Evolutionary conservation across 202 grass and related monocot species (phyloP).

Genomic region (Dendrocalamus latiflorus): DNA sequence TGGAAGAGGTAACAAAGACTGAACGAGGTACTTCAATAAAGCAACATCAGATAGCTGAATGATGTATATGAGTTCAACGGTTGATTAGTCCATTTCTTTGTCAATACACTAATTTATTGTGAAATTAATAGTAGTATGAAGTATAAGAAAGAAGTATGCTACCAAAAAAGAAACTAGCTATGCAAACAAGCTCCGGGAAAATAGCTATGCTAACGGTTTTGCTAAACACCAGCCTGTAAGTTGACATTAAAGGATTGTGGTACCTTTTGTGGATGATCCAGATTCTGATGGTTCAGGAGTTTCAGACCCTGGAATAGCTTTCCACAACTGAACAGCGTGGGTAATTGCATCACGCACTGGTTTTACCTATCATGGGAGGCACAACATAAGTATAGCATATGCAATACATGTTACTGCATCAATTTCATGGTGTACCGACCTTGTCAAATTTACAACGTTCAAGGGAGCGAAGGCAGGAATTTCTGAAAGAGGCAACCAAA

Average conservation of each 20-base stretch:
- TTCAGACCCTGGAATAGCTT: conserved; percentile 56
- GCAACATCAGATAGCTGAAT: not conserved
- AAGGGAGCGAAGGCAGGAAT: conserved; percentile 68
- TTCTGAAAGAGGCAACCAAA: conserved; percentile 61
- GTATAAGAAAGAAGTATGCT: not conserved
- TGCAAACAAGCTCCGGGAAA: not conserved
- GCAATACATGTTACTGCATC: not conserved
- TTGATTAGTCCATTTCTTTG: not conserved
- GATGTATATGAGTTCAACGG: not conserved
- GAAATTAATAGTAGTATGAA: not conserved
- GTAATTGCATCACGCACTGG: conserved; percentile 74
- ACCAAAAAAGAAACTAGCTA: not conserved
- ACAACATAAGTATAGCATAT: not conserved
- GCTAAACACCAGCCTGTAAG: not conserved
- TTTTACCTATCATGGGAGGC: conserved; percentile 67
- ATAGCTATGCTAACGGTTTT: too few species aligned
- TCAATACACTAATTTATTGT: not conserved
- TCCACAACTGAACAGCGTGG: conserved; percentile 75
- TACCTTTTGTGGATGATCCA: conserved; percentile 77
- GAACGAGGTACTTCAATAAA: not conserved
- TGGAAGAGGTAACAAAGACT: not conserved
- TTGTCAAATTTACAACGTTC: conserved; percentile 91
- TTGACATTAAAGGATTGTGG: conserved; percentile 1
- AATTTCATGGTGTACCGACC: conserved; percentile 35
- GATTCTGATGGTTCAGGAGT: conserved; percentile 77